These are phyloP conservation scores for Dysphania ambrosioides DNA, from an alignment of 148 eudicot species.

Conservation along the genomic window DNA sequence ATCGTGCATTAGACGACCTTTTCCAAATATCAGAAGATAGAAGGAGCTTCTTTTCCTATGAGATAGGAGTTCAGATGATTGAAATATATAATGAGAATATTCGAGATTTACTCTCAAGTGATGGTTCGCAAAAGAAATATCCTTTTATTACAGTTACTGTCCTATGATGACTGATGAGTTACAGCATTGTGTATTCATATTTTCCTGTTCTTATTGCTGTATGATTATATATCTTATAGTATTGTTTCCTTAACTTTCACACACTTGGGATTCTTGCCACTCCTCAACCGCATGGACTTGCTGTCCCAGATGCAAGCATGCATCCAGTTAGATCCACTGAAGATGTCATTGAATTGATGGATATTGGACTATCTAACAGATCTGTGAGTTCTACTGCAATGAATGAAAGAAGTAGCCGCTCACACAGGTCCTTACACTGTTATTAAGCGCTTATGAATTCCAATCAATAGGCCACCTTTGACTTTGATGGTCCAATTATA, in stretches of 20 bases:
- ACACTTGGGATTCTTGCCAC: constrained; percentile 60
- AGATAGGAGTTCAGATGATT: constrained; percentile 67
- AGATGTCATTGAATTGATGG: constrained; percentile 63
- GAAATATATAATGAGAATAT: constrained; percentile 81
- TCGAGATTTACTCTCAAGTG: constrained; percentile 55
- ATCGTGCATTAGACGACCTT: constrained; percentile 62
- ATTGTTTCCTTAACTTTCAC: constrained; percentile 42
- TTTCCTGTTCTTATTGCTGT: background rate
- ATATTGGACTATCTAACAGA: constrained; percentile 52
- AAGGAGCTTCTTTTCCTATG: constrained; percentile 43
- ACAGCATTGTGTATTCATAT: background rate
- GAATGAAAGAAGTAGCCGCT: constrained; percentile 78
- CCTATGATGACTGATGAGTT: background rate
- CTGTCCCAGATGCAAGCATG: constrained; percentile 79
- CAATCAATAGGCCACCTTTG: too few relatives aligned
- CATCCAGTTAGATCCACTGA: constrained; percentile 44
- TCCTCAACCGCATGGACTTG: constrained; percentile 52
- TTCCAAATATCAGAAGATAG: constrained; percentile 54
- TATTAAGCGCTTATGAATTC: background rate
- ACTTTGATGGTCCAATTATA: background rate
- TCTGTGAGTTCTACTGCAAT: constrained; percentile 58
- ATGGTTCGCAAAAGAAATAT: constrained; percentile 64
- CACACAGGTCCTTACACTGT: constrained; percentile 55
- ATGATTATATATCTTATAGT: background rate
- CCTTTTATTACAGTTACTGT: constrained; percentile 32